These are phyloP conservation scores for Cladosporium sp. DNA, from an alignment of 2,329 filamentous ascomycete species.

Conservation along the genomic window DNA sequence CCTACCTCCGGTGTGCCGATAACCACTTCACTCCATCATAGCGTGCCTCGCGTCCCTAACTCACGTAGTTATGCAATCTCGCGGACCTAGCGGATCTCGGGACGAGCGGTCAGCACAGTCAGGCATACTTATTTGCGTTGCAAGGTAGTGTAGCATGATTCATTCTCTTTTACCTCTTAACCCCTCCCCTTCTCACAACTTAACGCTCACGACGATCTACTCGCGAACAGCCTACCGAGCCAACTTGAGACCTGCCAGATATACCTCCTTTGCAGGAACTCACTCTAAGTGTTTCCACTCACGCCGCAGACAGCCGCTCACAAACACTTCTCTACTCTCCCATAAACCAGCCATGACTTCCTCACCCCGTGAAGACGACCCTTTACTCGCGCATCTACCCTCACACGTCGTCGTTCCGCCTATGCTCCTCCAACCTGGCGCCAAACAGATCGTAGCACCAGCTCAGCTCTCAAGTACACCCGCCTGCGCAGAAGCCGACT, in stretches of 20 bases:
- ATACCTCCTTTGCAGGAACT: neutral
- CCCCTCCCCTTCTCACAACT: neutral
- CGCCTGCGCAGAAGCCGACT: slow-evolving; percentile 21
- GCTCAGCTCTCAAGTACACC: slow-evolving; percentile 20
- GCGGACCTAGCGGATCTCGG: neutral
- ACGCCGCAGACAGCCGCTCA: neutral
- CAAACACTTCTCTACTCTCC: neutral
- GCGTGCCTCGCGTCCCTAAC: neutral
- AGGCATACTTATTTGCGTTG: neutral
- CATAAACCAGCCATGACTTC: neutral
- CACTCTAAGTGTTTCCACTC: neutral
- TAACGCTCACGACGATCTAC: neutral
- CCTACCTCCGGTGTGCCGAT: neutral
- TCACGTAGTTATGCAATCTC: neutral
- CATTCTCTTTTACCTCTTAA: slow-evolving; percentile 10
- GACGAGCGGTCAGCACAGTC: neutral
- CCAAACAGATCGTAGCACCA: slow-evolving; percentile 25
- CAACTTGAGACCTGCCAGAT: neutral
- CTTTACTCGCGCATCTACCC: slow-evolving; percentile 8
- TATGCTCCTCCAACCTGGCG: slow-evolving; percentile 27
- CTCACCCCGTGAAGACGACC: neutral
- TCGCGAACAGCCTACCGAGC: neutral
- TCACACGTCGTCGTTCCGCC: slow-evolving; percentile 19
- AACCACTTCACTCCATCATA: neutral
- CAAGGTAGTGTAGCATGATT: neutral